A percentile compares a stretch with the other conserved stretches of the same genome.
These are phyloP conservation scores for Solanum tacnaense DNA, from an alignment of 257 asterid genomes.

Conservation along the genomic window DNA sequence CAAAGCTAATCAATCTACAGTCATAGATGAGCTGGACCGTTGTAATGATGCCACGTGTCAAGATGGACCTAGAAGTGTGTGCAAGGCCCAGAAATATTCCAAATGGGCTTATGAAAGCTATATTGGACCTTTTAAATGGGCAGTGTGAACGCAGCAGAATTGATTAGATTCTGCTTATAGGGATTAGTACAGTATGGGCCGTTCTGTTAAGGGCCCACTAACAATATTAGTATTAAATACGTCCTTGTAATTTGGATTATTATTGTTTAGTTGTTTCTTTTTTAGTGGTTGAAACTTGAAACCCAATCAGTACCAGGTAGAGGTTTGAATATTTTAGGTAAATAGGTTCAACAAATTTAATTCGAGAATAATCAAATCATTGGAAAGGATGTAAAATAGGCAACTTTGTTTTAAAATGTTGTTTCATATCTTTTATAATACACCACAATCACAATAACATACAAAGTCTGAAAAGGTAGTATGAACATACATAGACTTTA, in stretches of 20 bases:
- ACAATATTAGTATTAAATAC: background rate
- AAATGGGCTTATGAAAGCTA: background rate
- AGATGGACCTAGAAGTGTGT: constrained; percentile 2
- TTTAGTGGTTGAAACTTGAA: background rate
- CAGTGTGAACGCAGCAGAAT: constrained; percentile 2
- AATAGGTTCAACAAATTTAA: background rate
- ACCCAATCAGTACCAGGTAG: background rate
- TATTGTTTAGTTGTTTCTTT: background rate
- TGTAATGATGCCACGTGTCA: constrained; percentile 18
- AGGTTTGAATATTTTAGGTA: background rate
- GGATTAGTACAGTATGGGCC: background rate
- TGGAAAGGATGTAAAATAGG: background rate
- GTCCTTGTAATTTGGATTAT: background rate
- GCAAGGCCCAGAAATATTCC: background rate
- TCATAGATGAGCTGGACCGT: background rate
- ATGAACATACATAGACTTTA: background rate
- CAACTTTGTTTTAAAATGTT: background rate
- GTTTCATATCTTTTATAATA: background rate
- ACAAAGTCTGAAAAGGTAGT: fast-evolving
- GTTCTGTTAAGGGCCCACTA: background rate
- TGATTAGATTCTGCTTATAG: background rate
- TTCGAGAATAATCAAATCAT: background rate
- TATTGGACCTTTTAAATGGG: background rate
- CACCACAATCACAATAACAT: background rate
- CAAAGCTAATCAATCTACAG: background rate